Conservation (phyloP, 192 early-diverging fungal genomes). For the Powellomyces hirtus region DNA sequence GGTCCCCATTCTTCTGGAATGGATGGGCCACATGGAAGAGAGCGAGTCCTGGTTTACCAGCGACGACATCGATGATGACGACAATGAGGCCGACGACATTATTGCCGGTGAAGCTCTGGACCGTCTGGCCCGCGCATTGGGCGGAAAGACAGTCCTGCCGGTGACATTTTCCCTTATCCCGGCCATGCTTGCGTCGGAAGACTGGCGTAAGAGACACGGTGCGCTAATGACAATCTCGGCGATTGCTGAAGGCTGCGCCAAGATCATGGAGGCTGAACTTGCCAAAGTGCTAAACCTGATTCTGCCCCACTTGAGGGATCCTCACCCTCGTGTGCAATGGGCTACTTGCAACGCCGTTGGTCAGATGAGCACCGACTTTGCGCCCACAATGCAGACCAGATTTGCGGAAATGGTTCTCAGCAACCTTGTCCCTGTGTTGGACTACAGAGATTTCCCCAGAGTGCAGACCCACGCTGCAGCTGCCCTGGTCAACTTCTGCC, state of each 20-base stretch:
- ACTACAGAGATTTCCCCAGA: slow-evolving; percentile 68
- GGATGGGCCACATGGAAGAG: slow-evolving; percentile 94
- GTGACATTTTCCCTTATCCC: slow-evolving; percentile 87
- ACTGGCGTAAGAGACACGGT: slow-evolving; percentile 91
- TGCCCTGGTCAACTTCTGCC: slow-evolving; percentile 97
- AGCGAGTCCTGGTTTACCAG: slow-evolving; percentile 85
- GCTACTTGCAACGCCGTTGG: slow-evolving; percentile 95
- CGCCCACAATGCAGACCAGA: slow-evolving; percentile 45
- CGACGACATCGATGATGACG: slow-evolving; percentile 86
- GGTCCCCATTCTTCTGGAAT: slow-evolving; percentile 87
- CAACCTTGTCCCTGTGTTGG: slow-evolving; percentile 85
- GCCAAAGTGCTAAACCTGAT: slow-evolving; percentile 78
- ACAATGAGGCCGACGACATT: slow-evolving; percentile 84
- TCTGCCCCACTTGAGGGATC: slow-evolving; percentile 76
- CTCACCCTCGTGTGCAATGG: slow-evolving; percentile 93
- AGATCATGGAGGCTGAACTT: slow-evolving; percentile 90
- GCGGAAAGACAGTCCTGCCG: slow-evolving; percentile 85
- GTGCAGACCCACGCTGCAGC: slow-evolving; percentile 96
- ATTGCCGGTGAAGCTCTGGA: slow-evolving; percentile 97
- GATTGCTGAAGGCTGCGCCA: slow-evolving; percentile 95
- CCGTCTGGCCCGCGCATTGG: slow-evolving; percentile 76
- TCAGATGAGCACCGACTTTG: slow-evolving; percentile 98
- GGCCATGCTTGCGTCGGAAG: slow-evolving; percentile 74
- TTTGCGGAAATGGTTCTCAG: slow-evolving; percentile 50
- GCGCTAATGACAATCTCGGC: slow-evolving; percentile 92